Percentiles rank a stretch among this genome's conserved stretches.
These are phyloP conservation scores for Capsicum rhomboideum DNA, from an alignment of 257 asterid species.

Conservation along the genomic window DNA sequence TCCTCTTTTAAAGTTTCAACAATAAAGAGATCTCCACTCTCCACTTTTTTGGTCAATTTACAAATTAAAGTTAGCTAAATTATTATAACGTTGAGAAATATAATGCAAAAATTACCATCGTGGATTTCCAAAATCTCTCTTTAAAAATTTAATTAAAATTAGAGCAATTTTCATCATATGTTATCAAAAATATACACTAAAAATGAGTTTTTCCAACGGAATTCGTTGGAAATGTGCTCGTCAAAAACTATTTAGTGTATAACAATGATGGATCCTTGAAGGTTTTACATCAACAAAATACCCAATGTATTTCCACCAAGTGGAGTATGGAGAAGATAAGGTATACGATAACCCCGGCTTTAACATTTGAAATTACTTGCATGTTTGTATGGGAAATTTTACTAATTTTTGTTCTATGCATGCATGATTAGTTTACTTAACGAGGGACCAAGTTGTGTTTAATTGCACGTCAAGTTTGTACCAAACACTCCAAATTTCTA, in stretches of 20 bases:
- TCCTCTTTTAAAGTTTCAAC: background rate
- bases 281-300: no score
- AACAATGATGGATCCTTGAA: background rate
- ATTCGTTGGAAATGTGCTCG: background rate
- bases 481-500: background rate
- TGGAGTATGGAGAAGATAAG: no score
- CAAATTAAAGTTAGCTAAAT: background rate
- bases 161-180: background rate
- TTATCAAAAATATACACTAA: background rate
- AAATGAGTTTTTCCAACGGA: background rate
- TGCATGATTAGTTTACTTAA: background rate
- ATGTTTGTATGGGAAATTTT: background rate
- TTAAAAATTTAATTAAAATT: background rate
- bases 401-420: background rate
- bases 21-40: background rate
- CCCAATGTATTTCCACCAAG: no score
- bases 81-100: background rate
- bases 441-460: background rate
- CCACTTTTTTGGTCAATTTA: background rate
- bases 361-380: background rate
- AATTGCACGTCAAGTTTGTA: slow-evolving; percentile 2
- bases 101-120: background rate
- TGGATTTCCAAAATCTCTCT: background rate
- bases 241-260: no score
- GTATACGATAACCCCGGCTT: no score